Percentiles rank a stretch among this genome's conserved stretches.
These are phyloP conservation scores for Auricularia sp. DNA, from an alignment of 768 basidiomycete genomes.

Conservation along the genomic window DNA sequence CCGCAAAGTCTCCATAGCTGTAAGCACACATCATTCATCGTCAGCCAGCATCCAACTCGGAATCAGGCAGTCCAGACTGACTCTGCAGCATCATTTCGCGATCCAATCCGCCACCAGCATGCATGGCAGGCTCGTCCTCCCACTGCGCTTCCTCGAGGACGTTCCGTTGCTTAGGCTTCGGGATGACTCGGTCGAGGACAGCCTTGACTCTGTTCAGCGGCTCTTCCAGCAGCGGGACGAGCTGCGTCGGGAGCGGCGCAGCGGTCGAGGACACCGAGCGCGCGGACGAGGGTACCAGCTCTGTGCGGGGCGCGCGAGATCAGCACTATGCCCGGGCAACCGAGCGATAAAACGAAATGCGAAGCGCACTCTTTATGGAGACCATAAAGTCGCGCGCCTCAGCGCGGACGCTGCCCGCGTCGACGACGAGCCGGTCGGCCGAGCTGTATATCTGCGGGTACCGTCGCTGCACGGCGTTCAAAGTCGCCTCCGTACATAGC, in stretches of 20 bases:
- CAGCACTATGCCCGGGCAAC: not conserved
- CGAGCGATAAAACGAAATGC: not conserved
- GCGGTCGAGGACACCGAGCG: slow-evolving; percentile 83
- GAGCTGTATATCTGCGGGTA: slow-evolving; percentile 98
- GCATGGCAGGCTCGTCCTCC: slow-evolving; percentile 56
- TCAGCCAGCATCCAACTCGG: not conserved
- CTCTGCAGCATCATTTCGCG: slow-evolving; percentile 83
- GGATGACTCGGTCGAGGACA: slow-evolving; percentile 66
- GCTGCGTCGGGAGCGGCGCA: slow-evolving; percentile 72
- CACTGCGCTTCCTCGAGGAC: slow-evolving; percentile 93
- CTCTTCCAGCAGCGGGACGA: slow-evolving; percentile 64
- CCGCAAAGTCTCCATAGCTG: slow-evolving; percentile 86
- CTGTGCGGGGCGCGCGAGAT: slow-evolving; percentile 31
- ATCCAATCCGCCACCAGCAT: slow-evolving; percentile 55
- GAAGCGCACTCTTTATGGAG: slow-evolving; percentile 77
- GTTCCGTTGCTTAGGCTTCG: slow-evolving; percentile 67
- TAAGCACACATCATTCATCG: slow-evolving; percentile 8
- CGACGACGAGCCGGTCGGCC: slow-evolving; percentile 70
- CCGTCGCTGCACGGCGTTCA: slow-evolving; percentile 90
- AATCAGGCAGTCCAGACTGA: slow-evolving; percentile 26
- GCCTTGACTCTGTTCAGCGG: slow-evolving; percentile 62
- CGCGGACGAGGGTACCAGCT: slow-evolving; percentile 90
- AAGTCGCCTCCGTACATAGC: slow-evolving; percentile 89
- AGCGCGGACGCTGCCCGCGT: slow-evolving; percentile 77
- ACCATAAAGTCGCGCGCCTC: slow-evolving; percentile 93